Evolutionary conservation across 805 yeast genomes (phyloP).

Genomic region (Yarrowia hollandica): DNA sequence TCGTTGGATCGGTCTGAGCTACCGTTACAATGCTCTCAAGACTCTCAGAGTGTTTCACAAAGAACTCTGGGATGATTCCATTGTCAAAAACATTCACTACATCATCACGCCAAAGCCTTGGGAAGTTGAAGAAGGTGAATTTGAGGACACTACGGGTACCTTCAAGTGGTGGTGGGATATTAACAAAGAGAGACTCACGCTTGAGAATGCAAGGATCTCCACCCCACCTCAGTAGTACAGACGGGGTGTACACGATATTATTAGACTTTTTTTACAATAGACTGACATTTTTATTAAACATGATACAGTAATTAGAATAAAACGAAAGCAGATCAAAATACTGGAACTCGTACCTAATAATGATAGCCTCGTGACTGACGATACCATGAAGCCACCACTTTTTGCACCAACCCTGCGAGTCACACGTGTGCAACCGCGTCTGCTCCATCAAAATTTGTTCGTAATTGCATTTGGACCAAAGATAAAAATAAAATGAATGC

Average conservation of each 20-base stretch:
- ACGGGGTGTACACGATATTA: not conserved
- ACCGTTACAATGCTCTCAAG: slow-evolving; percentile 57
- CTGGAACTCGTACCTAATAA: no score
- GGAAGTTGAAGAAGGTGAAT: slow-evolving; percentile 45
- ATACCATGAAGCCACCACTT: no score
- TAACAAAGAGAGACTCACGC: slow-evolving; percentile 32
- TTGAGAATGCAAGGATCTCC: not conserved
- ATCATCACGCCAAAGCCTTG: slow-evolving; percentile 63
- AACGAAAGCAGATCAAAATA: no score
- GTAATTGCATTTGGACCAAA: no score
- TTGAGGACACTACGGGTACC: slow-evolving; percentile 49
- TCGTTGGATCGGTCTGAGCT: slow-evolving; percentile 54
- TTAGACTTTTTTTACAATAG: slow-evolving; percentile 6
- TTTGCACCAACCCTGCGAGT: no score
- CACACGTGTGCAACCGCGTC: no score
- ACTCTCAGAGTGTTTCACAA: slow-evolving; percentile 50
- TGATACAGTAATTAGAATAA: not conserved
- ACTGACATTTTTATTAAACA: not conserved
- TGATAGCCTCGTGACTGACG: no score
- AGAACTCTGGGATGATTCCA: slow-evolving; percentile 49
- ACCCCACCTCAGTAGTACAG: slow-evolving; percentile 12
- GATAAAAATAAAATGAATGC: slow-evolving; percentile 11
- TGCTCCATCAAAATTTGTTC: no score
- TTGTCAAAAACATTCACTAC: slow-evolving; percentile 59
- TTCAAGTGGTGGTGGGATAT: slow-evolving; percentile 54